Conservation (phyloP, 768 basidiomycete species). For the Mycena chlorophos region DNA sequence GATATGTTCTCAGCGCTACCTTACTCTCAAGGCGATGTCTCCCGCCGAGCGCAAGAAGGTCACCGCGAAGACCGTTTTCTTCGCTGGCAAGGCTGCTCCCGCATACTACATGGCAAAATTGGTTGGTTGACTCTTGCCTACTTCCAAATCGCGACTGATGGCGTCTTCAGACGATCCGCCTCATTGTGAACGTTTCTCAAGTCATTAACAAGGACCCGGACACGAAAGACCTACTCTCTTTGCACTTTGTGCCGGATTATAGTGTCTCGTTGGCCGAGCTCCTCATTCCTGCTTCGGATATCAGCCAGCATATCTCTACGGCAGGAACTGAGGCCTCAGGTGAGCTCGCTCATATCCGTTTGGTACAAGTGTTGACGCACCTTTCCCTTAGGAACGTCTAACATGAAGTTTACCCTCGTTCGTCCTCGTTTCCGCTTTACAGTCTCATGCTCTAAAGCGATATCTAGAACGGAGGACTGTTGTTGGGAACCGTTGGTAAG, state of each 20-base stretch:
- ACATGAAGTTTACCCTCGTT: slow-evolving; percentile 91
- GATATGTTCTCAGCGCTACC: slow-evolving; percentile 60
- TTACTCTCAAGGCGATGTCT: slow-evolving; percentile 75
- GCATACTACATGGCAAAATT: slow-evolving; percentile 94
- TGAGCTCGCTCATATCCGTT: too few relatives aligned
- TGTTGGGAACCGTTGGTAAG: slow-evolving; percentile 79
- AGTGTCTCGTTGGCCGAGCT: slow-evolving; percentile 82
- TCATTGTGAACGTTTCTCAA: slow-evolving; percentile 88
- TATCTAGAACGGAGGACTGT: slow-evolving; percentile 86
- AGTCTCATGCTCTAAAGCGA: too few relatives aligned
- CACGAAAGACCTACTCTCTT: slow-evolving; percentile 78
- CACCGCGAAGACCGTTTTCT: slow-evolving; percentile 88
- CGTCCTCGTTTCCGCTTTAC: too few relatives aligned
- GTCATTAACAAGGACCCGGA: slow-evolving; percentile 84
- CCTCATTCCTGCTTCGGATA: slow-evolving; percentile 89
- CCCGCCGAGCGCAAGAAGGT: slow-evolving; percentile 80
- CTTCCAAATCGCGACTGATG: neutral
- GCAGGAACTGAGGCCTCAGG: slow-evolving; percentile 91
- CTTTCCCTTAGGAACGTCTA: slow-evolving; percentile 80
- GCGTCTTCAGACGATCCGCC: slow-evolving; percentile 76
- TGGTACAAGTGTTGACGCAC: too few relatives aligned
- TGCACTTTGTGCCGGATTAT: slow-evolving; percentile 98
- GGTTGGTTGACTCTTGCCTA: slow-evolving; percentile 35
- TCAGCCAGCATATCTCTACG: slow-evolving; percentile 95
- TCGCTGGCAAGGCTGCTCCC: slow-evolving; percentile 96